These are phyloP conservation scores for Amyloporia xantha DNA, from an alignment of 768 basidiomycete species.

Conservation along the genomic window DNA sequence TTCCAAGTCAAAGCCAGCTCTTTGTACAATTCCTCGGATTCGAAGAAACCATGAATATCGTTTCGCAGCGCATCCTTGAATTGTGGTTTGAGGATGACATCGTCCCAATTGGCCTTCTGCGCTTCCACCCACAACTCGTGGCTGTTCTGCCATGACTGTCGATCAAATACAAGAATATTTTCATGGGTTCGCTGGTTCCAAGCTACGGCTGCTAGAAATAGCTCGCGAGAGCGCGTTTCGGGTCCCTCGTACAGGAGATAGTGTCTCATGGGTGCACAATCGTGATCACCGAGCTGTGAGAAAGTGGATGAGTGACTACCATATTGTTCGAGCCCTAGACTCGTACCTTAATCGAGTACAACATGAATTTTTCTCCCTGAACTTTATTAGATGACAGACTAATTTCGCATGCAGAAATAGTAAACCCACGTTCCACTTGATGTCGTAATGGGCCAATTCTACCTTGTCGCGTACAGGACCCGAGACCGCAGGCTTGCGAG, in stretches of 20 bases:
- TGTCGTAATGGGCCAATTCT: constrained; percentile 46
- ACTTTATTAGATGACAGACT: not conserved
- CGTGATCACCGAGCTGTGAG: no score
- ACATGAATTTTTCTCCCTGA: constrained; percentile 49
- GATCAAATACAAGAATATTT: constrained; percentile 75
- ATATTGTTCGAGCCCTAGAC: not conserved
- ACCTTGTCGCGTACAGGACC: constrained; percentile 49
- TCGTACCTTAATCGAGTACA: constrained; percentile 45
- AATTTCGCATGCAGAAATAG: not conserved
- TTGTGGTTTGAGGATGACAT: constrained; percentile 62
- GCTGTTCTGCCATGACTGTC: constrained; percentile 62
- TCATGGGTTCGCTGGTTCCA: constrained; percentile 50
- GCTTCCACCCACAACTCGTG: constrained; percentile 46
- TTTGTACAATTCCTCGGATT: constrained; percentile 64
- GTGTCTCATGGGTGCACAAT: constrained; percentile 18
- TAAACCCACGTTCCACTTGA: constrained; percentile 53
- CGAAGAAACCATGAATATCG: constrained; percentile 76
- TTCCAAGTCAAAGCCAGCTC: constrained; percentile 79
- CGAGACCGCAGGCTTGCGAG: constrained; percentile 29
- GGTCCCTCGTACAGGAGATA: constrained; percentile 53
- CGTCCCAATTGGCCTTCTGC: constrained; percentile 58
- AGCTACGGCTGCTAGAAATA: constrained; percentile 47
- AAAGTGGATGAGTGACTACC: constrained; percentile 11
- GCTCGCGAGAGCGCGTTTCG: constrained; percentile 41
- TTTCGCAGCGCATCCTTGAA: constrained; percentile 65